Conservation (phyloP, 2,329 filamentous ascomycete species). For the Thermochaetoides dissita region DNA sequence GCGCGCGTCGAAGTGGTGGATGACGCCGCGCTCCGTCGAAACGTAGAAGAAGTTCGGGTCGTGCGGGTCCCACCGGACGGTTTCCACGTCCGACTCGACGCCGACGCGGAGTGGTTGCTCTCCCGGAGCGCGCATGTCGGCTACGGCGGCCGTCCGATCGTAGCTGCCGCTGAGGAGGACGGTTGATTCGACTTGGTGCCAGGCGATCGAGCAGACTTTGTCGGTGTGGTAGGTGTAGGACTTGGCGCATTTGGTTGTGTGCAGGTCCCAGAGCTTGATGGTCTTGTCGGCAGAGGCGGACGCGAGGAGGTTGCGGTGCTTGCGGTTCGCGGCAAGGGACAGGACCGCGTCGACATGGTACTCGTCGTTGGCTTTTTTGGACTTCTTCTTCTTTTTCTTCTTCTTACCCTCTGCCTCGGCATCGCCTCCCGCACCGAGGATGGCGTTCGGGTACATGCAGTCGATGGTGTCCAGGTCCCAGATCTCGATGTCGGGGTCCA, state of each 20-base stretch:
- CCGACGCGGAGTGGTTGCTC: conserved; percentile 73
- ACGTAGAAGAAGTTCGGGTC: conserved; percentile 89
- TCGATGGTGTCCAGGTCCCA: conserved; percentile 96
- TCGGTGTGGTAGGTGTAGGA: conserved; percentile 93
- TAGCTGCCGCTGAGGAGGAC: conserved; percentile 87
- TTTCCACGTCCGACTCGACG: conserved; percentile 91
- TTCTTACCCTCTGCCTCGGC: conserved; percentile 35
- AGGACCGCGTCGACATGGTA: conserved; percentile 93
- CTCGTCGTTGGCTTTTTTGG: conserved; percentile 72
- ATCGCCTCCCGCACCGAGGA: conserved; percentile 63
- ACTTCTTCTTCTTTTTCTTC: conserved; percentile 86
- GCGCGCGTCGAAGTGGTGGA: conserved; percentile 84
- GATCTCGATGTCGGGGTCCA: conserved; percentile 96
- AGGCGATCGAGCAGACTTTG: conserved; percentile 92
- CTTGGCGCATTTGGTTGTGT: conserved; percentile 83
- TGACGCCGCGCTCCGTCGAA: conserved; percentile 78
- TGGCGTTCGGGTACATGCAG: conserved; percentile 95
- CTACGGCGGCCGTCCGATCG: conserved; percentile 84
- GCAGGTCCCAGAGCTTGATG: conserved; percentile 93
- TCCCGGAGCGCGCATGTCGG: conserved; percentile 88
- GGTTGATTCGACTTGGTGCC: conserved; percentile 79
- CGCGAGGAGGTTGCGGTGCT: conserved; percentile 86
- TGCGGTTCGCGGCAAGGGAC: conserved; percentile 78
- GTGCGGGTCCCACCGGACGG: conserved; percentile 83
- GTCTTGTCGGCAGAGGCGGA: conserved; percentile 95